Base-by-base conservation (phyloP, 2,329 filamentous ascomycete species). In the Clarireedia hainanense region DNA sequence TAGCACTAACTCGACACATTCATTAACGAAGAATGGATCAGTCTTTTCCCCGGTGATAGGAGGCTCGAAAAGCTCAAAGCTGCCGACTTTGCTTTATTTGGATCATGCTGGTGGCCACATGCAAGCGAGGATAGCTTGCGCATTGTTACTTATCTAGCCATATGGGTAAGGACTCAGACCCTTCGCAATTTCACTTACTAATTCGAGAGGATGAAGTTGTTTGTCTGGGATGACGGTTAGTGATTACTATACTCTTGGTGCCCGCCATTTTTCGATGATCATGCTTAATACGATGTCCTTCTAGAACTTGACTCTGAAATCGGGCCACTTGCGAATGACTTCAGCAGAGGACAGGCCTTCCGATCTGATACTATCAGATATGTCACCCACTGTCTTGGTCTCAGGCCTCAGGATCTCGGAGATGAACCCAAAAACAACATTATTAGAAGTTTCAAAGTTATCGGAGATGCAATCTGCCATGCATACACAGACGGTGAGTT, bases 71-170 rank as follows among this genome's bases (percentile, higher is more conserved):
- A 56, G 17, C 53, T 66, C 2, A 61, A 64, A 46, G 51, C 46
- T 6, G 52, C 61, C 12, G 63, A 67, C 45, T 62, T 63, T 37
- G 61, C 56, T 6, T 43, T 63, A 5, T 64, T 66, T 45, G 61
- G 59, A 40, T 60, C 65, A 7, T 52, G 60, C 26, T 66, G 65
- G 63, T 66, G 63, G 64, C 64, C 65, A 2, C 45, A 62, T 7
- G 59, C 62, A 7, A 39, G 51, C 15, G 54, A 60, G 24, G 58
- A 55, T 9, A 42, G 58, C 30, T 60, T 65, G 17, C 47, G 58
- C 23, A 62, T 60, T 39, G 57, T 63, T 7, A 47, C 60, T 5
- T 63, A 59, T 53, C 45, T 64, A 3, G 52, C 60, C 6, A 61
- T 66, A 24, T 67, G 65, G 64, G 43, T 47, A 27, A 47, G 43